Evolutionary conservation across 345 rosid species (phyloP), one percentile per base, ranked within the genome.

Genomic region (Syzygium oleosum): DNA sequence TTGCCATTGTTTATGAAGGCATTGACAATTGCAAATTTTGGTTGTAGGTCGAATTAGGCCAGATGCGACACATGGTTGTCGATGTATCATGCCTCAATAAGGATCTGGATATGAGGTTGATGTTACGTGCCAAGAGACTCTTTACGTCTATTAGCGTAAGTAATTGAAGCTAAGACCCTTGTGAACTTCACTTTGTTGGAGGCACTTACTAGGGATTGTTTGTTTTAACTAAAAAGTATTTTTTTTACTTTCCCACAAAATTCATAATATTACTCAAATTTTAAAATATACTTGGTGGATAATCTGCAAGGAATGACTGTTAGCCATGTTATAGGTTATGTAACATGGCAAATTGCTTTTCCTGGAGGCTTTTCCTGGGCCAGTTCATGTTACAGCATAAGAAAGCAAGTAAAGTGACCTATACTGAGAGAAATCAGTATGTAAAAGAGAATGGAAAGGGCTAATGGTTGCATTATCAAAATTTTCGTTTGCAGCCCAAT

Each of bases 91-190:
- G 96, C 90, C 91, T 93, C 68, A 91, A 92, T 86, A 93, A 89
- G 93, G 90, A 93, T 93, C 89, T 94, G 6, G 99, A 95, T 89
- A 86, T 96, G 88, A 93, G 98, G 92, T 85, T 96, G 41, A 89
- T 91, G 94, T 90, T 95, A 19, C 10, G 87, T 90, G 43, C 91
- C 86, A 94, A 94, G 88, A 93, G 90, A 88, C 91, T 88, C 68
- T 58, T 92, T 43, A 88, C 90, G 29, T 27, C 85, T 88, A 91
- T 91, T 17, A 84, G 89, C 5, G 98, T 87, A 87, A 87, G 88
- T 59, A 59, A 59, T 59, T 25, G 65, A 59, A 59, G 65, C 65
- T 25, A 25, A 59, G 29, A 25, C 25, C 31, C 31, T 25, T 59
- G 65, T 59, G 65, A 59, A 59, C 29, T 59, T 59, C 15, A 59